Percentiles rank a stretch among this genome's conserved stretches.
Evolutionary conservation across 1,284 basidiomycete species (phyloP).

Genomic region (Ganoderma multipileum): DNA sequence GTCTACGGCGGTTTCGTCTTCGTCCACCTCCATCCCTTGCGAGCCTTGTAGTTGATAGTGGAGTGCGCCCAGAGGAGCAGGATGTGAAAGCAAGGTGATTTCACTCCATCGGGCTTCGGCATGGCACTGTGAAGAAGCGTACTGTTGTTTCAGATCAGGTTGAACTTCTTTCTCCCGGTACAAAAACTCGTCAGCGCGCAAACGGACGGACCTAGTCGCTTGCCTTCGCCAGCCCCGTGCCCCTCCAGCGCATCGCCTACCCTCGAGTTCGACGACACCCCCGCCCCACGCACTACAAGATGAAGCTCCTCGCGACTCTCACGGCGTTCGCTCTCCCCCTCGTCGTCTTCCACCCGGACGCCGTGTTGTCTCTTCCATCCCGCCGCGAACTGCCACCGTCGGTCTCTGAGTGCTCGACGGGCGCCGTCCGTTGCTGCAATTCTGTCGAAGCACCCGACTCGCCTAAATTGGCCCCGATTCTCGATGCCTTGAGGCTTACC

Average conservation of each 20-base stretch:
- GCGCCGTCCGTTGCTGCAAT: conserved; percentile 33
- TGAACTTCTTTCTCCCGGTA: neutral
- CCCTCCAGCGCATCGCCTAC: neutral
- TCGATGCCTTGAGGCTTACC: conserved; percentile 32
- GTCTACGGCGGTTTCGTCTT: neutral
- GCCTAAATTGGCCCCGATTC: conserved; percentile 12
- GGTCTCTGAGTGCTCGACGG: conserved; percentile 29
- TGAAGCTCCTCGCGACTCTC: conserved; percentile 13
- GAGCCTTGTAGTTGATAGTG: neutral
- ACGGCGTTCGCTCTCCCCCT: conserved; percentile 16
- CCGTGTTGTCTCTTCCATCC: conserved; percentile 19
- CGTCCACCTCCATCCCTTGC: neutral
- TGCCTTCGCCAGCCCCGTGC: neutral
- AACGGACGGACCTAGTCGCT: neutral
- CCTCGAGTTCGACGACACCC: neutral
- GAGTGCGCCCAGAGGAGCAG: neutral
- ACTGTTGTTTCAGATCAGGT: neutral
- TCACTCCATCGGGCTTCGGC: neutral
- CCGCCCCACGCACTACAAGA: conserved; percentile 4
- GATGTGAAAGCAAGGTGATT: neutral
- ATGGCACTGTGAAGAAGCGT: neutral
- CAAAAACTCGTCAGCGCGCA: neutral
- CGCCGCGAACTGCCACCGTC: neutral
- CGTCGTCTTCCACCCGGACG: conserved; percentile 16
- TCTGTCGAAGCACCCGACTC: conserved; percentile 24